Conservation (phyloP, 225 moss, liverwort and hornwort species). For the Asterella californica region DNA sequence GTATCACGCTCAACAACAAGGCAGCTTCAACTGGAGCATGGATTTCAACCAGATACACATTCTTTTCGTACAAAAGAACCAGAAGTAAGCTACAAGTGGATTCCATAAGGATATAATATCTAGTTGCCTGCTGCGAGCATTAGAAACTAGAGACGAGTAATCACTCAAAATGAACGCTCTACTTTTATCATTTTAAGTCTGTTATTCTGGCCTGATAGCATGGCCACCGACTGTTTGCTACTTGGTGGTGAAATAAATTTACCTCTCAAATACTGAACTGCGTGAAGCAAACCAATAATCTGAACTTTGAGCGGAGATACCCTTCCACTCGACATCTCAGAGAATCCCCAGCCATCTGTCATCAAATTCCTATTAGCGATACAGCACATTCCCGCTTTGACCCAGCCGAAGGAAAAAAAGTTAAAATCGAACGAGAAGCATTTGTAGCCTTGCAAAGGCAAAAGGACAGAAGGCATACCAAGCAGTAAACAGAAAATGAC, state of each 20-base stretch:
- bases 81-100: no score
- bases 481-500: no score
- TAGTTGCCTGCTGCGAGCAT: no score
- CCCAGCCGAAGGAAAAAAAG: not conserved
- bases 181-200: no score
- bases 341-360: conserved; percentile 54
- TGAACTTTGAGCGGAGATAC: conserved; percentile 45
- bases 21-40: not conserved
- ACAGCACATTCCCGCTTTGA: not conserved
- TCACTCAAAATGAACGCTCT: no score
- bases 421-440: no score
- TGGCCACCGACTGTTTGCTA: not conserved
- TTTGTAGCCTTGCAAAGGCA: no score
- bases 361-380: not conserved
- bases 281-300: conserved; percentile 53
- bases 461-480: no score
- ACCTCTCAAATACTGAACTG: conserved; percentile 56
- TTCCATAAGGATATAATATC: no score
- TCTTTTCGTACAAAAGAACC: no score
- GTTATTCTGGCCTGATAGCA: not conserved
- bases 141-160: no score
- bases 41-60: not conserved
- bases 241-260: not conserved
- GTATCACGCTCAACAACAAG: not conserved
- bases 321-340: conserved; percentile 47